Evolutionary conservation across 1,284 basidiomycete species (phyloP).

Genomic region (Schizophyllum amplum): DNA sequence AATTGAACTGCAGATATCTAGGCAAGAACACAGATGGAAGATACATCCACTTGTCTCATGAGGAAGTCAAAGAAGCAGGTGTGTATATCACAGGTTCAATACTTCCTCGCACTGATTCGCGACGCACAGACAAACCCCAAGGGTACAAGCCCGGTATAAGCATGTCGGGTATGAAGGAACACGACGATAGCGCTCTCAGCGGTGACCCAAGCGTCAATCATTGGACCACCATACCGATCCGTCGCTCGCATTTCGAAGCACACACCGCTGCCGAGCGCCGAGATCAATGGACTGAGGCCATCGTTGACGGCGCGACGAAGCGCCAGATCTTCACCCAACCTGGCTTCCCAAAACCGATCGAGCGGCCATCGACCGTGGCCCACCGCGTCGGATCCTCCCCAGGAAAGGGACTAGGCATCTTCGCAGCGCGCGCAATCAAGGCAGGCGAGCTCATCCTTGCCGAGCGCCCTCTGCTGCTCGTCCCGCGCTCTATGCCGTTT

Average conservation of each 20-base stretch:
- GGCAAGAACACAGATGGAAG: too few relatives aligned
- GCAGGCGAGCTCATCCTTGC: slow-evolving; percentile 10
- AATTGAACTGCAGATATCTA: too few relatives aligned
- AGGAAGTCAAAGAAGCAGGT: slow-evolving; percentile 2
- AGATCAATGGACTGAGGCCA: background rate
- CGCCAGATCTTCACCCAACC: slow-evolving; percentile 3
- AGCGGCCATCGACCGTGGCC: background rate
- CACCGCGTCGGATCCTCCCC: background rate
- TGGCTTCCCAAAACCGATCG: slow-evolving; percentile 8
- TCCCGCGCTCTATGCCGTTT: background rate
- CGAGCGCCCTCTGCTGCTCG: slow-evolving; percentile 10
- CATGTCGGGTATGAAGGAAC: background rate
- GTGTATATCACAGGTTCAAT: background rate
- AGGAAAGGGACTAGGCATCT: slow-evolving; percentile 13
- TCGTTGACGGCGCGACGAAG: slow-evolving; percentile 1
- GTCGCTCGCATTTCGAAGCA: background rate
- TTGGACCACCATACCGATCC: background rate
- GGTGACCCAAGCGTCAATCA: background rate
- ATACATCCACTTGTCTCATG: background rate
- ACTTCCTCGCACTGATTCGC: background rate
- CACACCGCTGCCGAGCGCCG: background rate
- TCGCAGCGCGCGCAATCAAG: slow-evolving; percentile 5
- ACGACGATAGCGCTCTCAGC: background rate
- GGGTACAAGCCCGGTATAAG: background rate
- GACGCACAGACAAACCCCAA: background rate